Conservation (phyloP, 2,329 filamentous ascomycete species). For the Anthostomella pinea region DNA sequence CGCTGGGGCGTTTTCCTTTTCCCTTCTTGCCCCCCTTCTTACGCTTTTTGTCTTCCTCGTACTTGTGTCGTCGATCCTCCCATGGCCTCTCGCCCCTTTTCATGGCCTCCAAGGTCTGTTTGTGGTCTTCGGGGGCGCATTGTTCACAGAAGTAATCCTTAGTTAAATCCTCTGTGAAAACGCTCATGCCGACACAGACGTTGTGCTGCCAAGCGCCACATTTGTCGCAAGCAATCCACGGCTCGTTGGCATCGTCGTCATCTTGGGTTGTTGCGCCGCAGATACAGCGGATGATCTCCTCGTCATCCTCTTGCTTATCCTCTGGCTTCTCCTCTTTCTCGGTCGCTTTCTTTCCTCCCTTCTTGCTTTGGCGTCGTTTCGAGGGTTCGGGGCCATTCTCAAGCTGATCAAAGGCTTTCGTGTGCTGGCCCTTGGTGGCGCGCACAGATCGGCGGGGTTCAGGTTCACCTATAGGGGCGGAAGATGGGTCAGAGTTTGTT, state of each 20-base stretch:
- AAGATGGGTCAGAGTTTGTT: conserved; percentile 23
- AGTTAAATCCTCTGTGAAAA: conserved; percentile 73
- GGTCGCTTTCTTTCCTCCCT: conserved; percentile 55
- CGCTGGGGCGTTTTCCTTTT: conserved; percentile 64
- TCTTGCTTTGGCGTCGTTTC: conserved; percentile 47
- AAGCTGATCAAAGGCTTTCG: conserved; percentile 78
- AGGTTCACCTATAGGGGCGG: conserved; percentile 40
- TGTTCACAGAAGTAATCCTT: conserved; percentile 90
- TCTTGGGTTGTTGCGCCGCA: conserved; percentile 86
- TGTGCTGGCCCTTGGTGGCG: conserved; percentile 94
- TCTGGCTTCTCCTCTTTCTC: conserved; percentile 53
- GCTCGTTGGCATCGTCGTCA: conserved; percentile 76
- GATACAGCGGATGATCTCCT: conserved; percentile 86
- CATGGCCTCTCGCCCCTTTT: conserved; percentile 80
- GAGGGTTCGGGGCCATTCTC: conserved; percentile 55
- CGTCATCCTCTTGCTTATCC: conserved; percentile 52
- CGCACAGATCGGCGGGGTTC: conserved; percentile 93
- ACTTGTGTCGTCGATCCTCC: conserved; percentile 65
- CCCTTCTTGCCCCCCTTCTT: conserved; percentile 61
- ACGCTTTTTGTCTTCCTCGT: conserved; percentile 61
- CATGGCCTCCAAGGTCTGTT: conserved; percentile 74
- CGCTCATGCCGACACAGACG: conserved; percentile 83
- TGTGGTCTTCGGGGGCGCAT: conserved; percentile 82
- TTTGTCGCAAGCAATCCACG: conserved; percentile 94
- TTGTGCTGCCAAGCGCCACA: conserved; percentile 98